These are phyloP conservation scores for Allium fistulosum DNA, from an alignment of 106 monocot species.

Conservation along the genomic window DNA sequence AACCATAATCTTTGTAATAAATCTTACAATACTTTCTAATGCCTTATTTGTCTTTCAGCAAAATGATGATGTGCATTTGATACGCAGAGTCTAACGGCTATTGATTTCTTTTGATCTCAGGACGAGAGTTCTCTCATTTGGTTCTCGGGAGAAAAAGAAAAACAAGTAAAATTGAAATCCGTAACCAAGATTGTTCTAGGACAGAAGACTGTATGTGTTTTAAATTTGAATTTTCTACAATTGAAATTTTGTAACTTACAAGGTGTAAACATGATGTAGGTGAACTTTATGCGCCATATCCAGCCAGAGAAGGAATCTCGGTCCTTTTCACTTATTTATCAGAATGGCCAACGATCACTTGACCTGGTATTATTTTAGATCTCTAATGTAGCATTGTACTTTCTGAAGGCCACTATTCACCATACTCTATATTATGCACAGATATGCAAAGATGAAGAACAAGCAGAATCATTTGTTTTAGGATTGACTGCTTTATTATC, in stretches of 20 bases:
- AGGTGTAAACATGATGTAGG: slow-evolving; percentile 24
- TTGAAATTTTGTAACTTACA: background rate
- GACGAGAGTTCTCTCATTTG: slow-evolving; percentile 67
- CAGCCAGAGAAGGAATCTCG: slow-evolving; percentile 48
- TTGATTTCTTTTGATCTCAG: slow-evolving; percentile 16
- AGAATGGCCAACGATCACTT: slow-evolving; percentile 58
- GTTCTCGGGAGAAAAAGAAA: slow-evolving; percentile 62
- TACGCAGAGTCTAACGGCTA: no score
- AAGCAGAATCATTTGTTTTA: slow-evolving; percentile 66
- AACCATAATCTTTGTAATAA: no score
- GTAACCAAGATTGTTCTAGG: slow-evolving; percentile 46
- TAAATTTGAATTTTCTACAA: background rate
- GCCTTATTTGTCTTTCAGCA: no score
- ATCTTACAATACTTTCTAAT: no score
- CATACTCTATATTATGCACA: slow-evolving; percentile 9
- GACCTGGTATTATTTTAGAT: slow-evolving; percentile 40
- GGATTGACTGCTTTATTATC: slow-evolving; percentile 50
- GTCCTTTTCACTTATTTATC: slow-evolving; percentile 67
- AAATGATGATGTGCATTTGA: no score
- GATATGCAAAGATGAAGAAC: slow-evolving; percentile 86
- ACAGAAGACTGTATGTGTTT: slow-evolving; percentile 56
- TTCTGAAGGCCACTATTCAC: background rate
- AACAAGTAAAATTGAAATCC: slow-evolving; percentile 35
- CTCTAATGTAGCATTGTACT: background rate
- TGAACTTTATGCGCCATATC: slow-evolving; percentile 56